These are phyloP conservation scores for Naganishia cerealis DNA, from an alignment of 1,284 basidiomycete species.

Conservation along the genomic window DNA sequence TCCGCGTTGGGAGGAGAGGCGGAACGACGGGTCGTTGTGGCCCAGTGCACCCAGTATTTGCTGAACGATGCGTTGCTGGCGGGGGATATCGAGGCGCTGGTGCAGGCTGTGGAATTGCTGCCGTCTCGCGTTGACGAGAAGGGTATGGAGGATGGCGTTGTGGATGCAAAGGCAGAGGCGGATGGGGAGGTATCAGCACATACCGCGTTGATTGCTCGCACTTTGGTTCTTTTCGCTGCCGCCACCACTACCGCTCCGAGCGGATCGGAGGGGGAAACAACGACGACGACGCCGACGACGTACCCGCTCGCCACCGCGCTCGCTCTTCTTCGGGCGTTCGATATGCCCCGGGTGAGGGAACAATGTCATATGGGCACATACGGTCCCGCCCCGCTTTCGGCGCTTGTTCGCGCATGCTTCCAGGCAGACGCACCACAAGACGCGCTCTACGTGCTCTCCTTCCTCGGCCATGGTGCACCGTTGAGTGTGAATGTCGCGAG, in stretches of 20 bases:
- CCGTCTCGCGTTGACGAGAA: not conserved
- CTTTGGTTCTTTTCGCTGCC: slow-evolving; percentile 1
- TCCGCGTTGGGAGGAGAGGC: not conserved
- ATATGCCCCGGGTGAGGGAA: slow-evolving; percentile 5
- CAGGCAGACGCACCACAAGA: not conserved
- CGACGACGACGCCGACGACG: not conserved
- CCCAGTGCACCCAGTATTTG: slow-evolving; percentile 10
- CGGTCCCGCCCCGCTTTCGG: not conserved
- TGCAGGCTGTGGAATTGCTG: slow-evolving; percentile 12
- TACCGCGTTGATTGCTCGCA: slow-evolving; percentile 15
- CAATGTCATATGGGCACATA: not conserved
- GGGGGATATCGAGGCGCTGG: slow-evolving; percentile 12
- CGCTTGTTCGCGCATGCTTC: slow-evolving; percentile 1
- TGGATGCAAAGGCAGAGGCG: not conserved
- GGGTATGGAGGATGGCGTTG: not conserved
- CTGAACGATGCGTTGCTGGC: slow-evolving; percentile 1
- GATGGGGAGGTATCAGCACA: not conserved
- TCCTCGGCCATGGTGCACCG: not conserved
- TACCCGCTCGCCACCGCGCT: slow-evolving; percentile 18
- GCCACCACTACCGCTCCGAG: not conserved
- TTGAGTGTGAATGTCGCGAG: not conserved
- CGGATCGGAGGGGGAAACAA: not conserved
- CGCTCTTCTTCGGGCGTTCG: slow-evolving; percentile 5
- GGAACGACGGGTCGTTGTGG: not conserved
- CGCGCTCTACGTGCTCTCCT: slow-evolving; percentile 7